Evolutionary conservation across 257 asterid genomes (phyloP), one percentile per base, ranked within the genome.

Genomic region (Plantago major): DNA sequence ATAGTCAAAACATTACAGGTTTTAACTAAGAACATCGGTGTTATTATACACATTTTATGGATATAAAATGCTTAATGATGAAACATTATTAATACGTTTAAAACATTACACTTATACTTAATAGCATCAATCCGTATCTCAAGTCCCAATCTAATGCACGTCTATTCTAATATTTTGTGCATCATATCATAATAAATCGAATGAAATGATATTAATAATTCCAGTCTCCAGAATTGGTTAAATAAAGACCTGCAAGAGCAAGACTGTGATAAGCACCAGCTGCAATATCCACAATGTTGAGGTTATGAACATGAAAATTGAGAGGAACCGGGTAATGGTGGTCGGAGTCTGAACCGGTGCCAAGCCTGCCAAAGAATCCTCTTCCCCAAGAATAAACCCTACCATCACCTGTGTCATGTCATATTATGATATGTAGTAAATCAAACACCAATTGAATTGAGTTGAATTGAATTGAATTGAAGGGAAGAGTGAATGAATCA

Each of bases 241-340:
- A 38, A 18, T 40, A 28, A 9, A 11, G 67, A 88, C 98, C 98
- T 79, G 95, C 77, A 73, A 91, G 80, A 59, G 96, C 98, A 65
- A 91, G 95, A 66, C 87, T 86, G 71, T 91, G 98, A 74, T 91
- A 88, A 67, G 98, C 85, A 65, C 96, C 98, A 75, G 95, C 84
- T 62, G 90, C 82, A 66, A 91, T 70, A 17, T 73, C 94, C 66
- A 91, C 83, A 74, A 88, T 86, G 55, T 74, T 81, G 73, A 84
- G 76, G 63, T 73, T 81, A 14, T 76, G 78, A 46, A 66, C 79
- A 49, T 71, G 78, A 15, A 76, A 69, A 33, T 74, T 58, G 42
- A 91, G 74, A 42, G 65, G 85, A 38, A 63, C 71, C 60, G 95
- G 95, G 30, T 72, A 51, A 13, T 65, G 55, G 64, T 72, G 81